phyloP scores from a whole-genome alignment of 352 stramenopile species.

The Chrysophaeum taylorii region DNA sequence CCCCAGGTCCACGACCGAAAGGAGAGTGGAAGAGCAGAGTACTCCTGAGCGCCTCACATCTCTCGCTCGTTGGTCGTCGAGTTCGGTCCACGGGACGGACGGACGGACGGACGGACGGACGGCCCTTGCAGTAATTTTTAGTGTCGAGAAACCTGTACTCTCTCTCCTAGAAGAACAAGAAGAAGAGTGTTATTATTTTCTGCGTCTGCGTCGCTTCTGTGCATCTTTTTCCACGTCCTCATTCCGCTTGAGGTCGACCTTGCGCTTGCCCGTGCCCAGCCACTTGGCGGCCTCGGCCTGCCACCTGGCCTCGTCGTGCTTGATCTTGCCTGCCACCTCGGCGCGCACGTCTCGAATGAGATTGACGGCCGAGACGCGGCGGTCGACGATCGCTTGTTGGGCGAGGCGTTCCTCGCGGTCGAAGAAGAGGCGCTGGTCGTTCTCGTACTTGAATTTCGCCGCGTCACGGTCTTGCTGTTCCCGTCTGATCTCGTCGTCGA shows the following conservation, averaged over 20 bases:
- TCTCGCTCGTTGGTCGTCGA: too few relatives aligned
- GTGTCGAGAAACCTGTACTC: too few relatives aligned
- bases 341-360: slow-evolving; percentile 24
- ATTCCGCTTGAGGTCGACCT: slow-evolving; percentile 74
- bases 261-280: slow-evolving; percentile 67
- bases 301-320: slow-evolving; percentile 60
- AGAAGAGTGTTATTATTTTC: too few relatives aligned
- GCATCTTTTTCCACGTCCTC: slow-evolving; percentile 54
- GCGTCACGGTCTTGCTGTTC: slow-evolving; percentile 24
- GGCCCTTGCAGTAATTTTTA: too few relatives aligned
- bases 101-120: too few relatives aligned
- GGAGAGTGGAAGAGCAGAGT: too few relatives aligned
- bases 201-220: slow-evolving; percentile 18
- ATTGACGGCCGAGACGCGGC: slow-evolving; percentile 45
- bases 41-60: too few relatives aligned
- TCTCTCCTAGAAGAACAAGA: too few relatives aligned
- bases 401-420: slow-evolving; percentile 57
- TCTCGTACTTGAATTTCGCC: slow-evolving; percentile 50
- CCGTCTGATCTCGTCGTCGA: slow-evolving; percentile 49
- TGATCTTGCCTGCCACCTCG: slow-evolving; percentile 57
- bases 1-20: too few relatives aligned
- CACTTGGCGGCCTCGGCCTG: slow-evolving; percentile 60
- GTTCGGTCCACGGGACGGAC: too few relatives aligned
- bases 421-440: slow-evolving; percentile 49
- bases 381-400: slow-evolving; percentile 58